Conservation (phyloP, 2,329 filamentous ascomycete species). For the Chrysoporthe austroafricana region DNA sequence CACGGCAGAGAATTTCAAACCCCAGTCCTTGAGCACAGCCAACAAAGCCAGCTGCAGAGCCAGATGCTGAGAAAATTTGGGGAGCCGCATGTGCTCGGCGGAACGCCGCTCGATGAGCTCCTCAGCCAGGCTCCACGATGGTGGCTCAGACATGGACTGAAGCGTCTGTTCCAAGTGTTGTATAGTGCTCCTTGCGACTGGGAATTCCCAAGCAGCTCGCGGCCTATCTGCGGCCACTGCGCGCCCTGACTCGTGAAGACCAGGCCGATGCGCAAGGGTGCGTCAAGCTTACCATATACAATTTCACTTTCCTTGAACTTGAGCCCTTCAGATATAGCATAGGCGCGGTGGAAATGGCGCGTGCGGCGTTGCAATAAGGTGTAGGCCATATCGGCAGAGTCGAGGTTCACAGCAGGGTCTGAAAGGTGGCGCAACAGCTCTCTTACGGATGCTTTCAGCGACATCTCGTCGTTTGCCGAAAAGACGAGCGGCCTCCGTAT, state of each 20-base stretch:
- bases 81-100: slow-evolving; percentile 28
- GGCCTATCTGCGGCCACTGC: slow-evolving; percentile 36
- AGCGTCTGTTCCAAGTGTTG: slow-evolving; percentile 30
- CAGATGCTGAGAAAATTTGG: slow-evolving; percentile 16
- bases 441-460: slow-evolving; percentile 26
- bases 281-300: slow-evolving; percentile 16
- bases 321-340: not conserved
- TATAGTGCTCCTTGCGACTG: slow-evolving; percentile 14
- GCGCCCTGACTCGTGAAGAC: slow-evolving; percentile 36
- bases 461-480: slow-evolving; percentile 29
- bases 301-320: slow-evolving; percentile 4
- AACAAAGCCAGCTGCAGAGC: slow-evolving; percentile 9
- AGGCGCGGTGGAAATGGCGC: slow-evolving; percentile 24
- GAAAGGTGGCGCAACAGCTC: not conserved
- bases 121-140: slow-evolving; percentile 29
- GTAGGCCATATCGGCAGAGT: slow-evolving; percentile 30
- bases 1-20: not conserved
- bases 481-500: slow-evolving; percentile 20
- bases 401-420: not conserved
- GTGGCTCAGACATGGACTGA: slow-evolving; percentile 27
- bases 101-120: slow-evolving; percentile 28
- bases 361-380: slow-evolving; percentile 21
- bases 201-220: slow-evolving; percentile 30
- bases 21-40: slow-evolving; percentile 7
- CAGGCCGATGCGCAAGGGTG: slow-evolving; percentile 22